phyloP scores from a whole-genome alignment of 106 monocot species.

The Dioscorea alata region DNA sequence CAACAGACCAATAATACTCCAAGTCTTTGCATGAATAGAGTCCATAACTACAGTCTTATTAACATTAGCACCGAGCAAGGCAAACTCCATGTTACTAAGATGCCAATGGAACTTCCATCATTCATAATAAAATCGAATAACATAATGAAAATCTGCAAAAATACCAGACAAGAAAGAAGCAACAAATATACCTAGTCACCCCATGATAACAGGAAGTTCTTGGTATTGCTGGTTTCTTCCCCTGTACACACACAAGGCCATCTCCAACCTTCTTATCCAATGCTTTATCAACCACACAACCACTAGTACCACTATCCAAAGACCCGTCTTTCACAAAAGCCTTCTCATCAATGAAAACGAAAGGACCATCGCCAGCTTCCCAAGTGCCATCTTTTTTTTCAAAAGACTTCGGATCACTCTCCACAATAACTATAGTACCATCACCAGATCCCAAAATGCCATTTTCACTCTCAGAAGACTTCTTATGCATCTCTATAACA shows the following conservation, averaged over 20 bases:
- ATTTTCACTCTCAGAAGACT: neutral
- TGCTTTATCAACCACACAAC: neutral
- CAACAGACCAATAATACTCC: no score
- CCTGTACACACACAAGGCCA: neutral
- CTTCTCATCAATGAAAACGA: neutral
- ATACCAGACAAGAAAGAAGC: no score
- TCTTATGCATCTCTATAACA: neutral
- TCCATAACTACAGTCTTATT: no score
- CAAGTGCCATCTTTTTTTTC: neutral
- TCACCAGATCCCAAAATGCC: neutral
- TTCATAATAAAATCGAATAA: no score
- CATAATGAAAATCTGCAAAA: no score
- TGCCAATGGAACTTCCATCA: no score
- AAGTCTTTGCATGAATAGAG: no score
- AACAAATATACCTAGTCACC: conserved; percentile 2
- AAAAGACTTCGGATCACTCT: neutral
- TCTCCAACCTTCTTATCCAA: neutral
- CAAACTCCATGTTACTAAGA: no score
- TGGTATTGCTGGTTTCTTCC: neutral
- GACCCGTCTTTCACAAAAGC: neutral
- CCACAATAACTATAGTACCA: neutral
- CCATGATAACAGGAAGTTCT: conserved; percentile 10
- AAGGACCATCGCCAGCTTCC: neutral
- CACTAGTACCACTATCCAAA: neutral
- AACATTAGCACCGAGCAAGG: no score